Evolutionary conservation across 208 protist genomes (phyloP).

Genomic region (Spongospora subterranea): DNA sequence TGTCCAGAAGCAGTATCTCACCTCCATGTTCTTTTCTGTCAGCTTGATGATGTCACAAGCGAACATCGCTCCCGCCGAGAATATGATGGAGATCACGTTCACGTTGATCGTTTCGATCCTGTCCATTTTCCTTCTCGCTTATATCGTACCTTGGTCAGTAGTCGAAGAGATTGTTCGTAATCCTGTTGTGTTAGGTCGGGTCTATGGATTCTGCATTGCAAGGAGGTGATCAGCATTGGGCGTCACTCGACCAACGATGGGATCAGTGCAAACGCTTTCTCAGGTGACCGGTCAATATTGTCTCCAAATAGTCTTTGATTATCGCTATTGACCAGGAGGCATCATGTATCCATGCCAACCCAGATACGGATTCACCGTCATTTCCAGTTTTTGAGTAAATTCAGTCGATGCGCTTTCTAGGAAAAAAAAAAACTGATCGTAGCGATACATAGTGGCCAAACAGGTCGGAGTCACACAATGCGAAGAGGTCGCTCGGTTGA

Average conservation of each 20-base stretch:
- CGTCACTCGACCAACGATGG: background rate
- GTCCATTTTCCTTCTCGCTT: slow-evolving; percentile 24
- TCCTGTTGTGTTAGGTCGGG: background rate
- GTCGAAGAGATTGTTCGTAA: background rate
- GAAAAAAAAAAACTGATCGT: background rate
- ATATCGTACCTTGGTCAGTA: background rate
- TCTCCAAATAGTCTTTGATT: slow-evolving; percentile 3
- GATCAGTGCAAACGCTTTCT: slow-evolving; percentile 1
- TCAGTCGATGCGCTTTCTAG: background rate
- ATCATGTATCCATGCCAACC: background rate
- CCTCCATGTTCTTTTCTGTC: slow-evolving; percentile 3
- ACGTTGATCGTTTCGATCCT: slow-evolving; percentile 34
- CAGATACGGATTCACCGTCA: background rate
- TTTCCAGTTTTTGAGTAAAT: slow-evolving; percentile 16
- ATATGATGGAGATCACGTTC: background rate
- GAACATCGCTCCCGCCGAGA: background rate
- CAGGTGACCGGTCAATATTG: background rate
- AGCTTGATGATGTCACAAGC: background rate
- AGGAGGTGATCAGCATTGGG: background rate
- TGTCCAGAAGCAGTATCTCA: background rate
- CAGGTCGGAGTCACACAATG: background rate
- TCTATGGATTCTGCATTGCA: background rate
- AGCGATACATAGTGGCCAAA: background rate
- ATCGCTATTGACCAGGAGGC: background rate
- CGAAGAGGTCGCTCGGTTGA: background rate